Base-by-base conservation (phyloP, 192 early-diverging fungal genomes). In the Glomus cerebriforme region DNA sequence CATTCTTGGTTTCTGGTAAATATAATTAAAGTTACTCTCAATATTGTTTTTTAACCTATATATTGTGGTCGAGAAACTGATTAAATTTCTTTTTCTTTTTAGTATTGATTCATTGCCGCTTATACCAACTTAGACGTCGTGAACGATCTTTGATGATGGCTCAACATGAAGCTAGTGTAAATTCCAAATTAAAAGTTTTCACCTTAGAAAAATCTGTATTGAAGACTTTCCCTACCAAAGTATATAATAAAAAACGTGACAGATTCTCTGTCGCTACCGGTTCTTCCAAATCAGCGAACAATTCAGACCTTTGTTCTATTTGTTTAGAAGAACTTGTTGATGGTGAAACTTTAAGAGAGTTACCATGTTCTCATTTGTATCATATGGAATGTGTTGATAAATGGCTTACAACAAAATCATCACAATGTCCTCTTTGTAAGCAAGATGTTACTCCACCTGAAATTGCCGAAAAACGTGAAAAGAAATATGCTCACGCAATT, bases 341-440 rank as follows among this genome's bases (percentile, higher is more conserved):
- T 2, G 84, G 84, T 22, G 84, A 85, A 34, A 69, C 73, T 26
- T 63, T 85, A 19, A 79, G 84, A 7, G 60, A 58, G 0, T 65
- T 85, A 58, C 84, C 84, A 45, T 85, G 84, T 24, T 70, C 78
- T 4, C 84, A 85, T 72, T 73, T 79, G 8, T 85, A 79, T 60
- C 84, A 85, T 64, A 79, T 79, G 34, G 82, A 85, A 34, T 85
- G 84, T 69, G 80, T 85, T 4, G 84, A 80, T 83, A 78, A 80
- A 76, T 85, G 84, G 84, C 79, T 85, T 8, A 83, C 80, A 27
- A 66, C 82, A 43, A 85, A 83, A 70, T 83, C 82, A 43, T 85
- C 84, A 1, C 78, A 76, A 2, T 85, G 84, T 64, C 84, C 84
- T 27, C 73, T 85, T 43, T 85, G 84, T 58, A 85, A 85, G 47